Base-by-base conservation (phyloP, 164 flowering plant species). In the Chimonanthus salicifolius region DNA sequence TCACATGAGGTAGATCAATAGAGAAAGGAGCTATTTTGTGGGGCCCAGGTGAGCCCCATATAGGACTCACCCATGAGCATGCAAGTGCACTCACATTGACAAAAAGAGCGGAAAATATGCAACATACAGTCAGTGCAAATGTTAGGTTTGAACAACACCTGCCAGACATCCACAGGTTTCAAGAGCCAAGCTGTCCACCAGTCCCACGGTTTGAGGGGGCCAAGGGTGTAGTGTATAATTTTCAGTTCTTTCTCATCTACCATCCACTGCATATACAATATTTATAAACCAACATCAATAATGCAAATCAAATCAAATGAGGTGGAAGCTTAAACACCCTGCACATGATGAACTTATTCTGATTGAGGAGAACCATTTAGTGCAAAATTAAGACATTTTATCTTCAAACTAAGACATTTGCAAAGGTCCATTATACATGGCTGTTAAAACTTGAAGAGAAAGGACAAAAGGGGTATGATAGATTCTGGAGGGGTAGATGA, bases 121-220 rank as follows among this genome's bases (percentile, higher is more conserved):
- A 9, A 45, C 2, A 47, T 33, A 16, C 44, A 76, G 54, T 60
- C n/a, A 9, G 7, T 62, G 45, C 48, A 49, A 76, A 49, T n/a
- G 67, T 45, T 7, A 44, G 46, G 21, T 64, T 49, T 18, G 62
- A 69, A 72, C 64, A 54, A 16, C 81, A 93, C 97, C 98, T 95
- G 99, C 99, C 99, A 95, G 64, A 91, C 85, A 78, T 95, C 98
- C 81, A 95, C 99, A 69, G 99, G 99, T 81, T 93, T 90, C 72
- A 95, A 78, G 60, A 95, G 92, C 99, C 99, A 95, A 47, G 98
- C 87, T 50, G 99, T 95, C 98, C 98, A 95, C 99, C 99, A 95
- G 79, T 95, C 99, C 99, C 99, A 95, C 71, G 99, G 98, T 76
- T 95, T 95, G 49, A 95, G 94, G 51, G 98, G 98, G 5, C 99